A percentile compares a stretch with the other conserved stretches of the same genome.
Conservation (phyloP, 768 basidiomycete species). For the Rhodotorula sphaerocarpa region DNA sequence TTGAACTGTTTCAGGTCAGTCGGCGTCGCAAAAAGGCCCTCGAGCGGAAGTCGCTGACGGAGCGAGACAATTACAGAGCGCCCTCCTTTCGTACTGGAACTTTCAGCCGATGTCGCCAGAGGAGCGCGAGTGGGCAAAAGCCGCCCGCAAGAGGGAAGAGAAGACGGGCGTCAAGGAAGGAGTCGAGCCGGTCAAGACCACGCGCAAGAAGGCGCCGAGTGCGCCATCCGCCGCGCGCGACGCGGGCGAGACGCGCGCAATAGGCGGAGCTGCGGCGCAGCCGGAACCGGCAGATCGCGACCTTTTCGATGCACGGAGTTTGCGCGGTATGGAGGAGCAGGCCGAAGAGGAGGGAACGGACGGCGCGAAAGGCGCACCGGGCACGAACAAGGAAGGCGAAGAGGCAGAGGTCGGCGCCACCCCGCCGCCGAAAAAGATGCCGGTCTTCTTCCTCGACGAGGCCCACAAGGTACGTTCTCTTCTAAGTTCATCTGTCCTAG, state of each 20-base stretch:
- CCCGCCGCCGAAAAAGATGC: conserved; percentile 57
- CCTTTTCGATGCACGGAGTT: conserved; percentile 18
- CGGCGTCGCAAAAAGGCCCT: no score
- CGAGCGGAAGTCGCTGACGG: no score
- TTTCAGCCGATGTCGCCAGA: conserved; percentile 49
- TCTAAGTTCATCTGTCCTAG: neutral
- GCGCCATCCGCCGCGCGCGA: neutral
- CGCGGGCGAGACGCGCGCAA: conserved; percentile 12
- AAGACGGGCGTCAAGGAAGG: neutral
- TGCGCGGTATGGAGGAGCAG: no score
- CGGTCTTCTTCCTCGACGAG: conserved; percentile 76
- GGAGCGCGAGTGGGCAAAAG: neutral
- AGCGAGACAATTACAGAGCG: conserved; percentile 54
- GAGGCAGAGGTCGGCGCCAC: conserved; percentile 44
- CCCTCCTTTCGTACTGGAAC: conserved; percentile 64
- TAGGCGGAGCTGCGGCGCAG: neutral
- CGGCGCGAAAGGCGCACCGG: no score
- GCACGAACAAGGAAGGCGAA: conserved; percentile 36
- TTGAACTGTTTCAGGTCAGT: conserved; percentile 76
- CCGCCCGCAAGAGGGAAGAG: neutral
- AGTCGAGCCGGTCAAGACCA: no score
- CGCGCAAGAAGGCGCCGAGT: neutral
- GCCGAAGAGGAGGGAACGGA: neutral
- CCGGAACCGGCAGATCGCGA: neutral
- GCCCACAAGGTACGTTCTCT: conserved; percentile 59